These are phyloP conservation scores for Aspergillus fumigatus DNA, from an alignment of 2,329 filamentous ascomycete genomes.

Conservation along the genomic window DNA sequence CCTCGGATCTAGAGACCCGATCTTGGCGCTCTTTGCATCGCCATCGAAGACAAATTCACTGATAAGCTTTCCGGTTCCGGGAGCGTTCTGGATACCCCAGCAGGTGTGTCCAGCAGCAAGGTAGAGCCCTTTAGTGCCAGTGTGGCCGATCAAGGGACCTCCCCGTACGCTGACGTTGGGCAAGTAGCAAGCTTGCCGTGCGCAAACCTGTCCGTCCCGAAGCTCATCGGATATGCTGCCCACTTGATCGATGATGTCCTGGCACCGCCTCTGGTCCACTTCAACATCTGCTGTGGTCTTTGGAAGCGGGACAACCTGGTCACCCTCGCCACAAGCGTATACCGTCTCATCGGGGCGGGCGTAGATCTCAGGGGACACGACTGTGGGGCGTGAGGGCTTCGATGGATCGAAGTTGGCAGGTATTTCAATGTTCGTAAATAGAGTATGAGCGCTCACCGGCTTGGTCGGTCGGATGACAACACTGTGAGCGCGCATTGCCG, in stretches of 20 bases:
- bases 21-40: constrained; percentile 61
- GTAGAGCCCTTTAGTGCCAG: constrained; percentile 67
- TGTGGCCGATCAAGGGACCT: constrained; percentile 74
- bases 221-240: constrained; percentile 53
- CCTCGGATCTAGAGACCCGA: constrained; percentile 63
- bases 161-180: constrained; percentile 63
- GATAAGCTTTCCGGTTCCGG: constrained; percentile 77
- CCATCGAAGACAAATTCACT: constrained; percentile 76
- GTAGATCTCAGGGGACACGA: constrained; percentile 87
- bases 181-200: constrained; percentile 87
- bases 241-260: constrained; percentile 81
- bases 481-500: constrained; percentile 58
- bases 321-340: constrained; percentile 91
- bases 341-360: constrained; percentile 82
- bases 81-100: constrained; percentile 97
- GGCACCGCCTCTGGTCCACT: constrained; percentile 70
- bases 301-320: constrained; percentile 69
- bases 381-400: constrained; percentile 52
- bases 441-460: constrained; percentile 46
- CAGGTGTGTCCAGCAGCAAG: constrained; percentile 90
- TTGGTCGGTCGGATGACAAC: constrained; percentile 56
- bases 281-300: constrained; percentile 69
- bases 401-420: constrained; percentile 55
- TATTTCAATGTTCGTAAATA: constrained; percentile 79
- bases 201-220: constrained; percentile 63